These are phyloP conservation scores for Cercospora beticola DNA, from an alignment of 2,329 filamentous ascomycete species.

Conservation along the genomic window DNA sequence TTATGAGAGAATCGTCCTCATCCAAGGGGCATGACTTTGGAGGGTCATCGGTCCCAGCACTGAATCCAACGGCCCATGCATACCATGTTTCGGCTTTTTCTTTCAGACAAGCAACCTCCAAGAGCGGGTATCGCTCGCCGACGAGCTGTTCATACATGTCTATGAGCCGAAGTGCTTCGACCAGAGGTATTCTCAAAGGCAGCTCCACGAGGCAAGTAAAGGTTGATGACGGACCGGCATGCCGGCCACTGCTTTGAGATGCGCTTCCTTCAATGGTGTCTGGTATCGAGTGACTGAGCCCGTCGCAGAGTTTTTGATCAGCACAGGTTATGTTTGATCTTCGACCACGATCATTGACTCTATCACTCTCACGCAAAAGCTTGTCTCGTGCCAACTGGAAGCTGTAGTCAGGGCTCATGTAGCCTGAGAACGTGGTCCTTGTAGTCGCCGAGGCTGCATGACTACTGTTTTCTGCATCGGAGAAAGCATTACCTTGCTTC, in stretches of 20 bases:
- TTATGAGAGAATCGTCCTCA: neutral
- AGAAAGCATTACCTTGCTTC: neutral
- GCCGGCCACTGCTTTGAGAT: neutral
- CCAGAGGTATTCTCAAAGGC: neutral
- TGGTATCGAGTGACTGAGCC: too few species aligned
- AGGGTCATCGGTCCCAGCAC: neutral
- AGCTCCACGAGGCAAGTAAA: neutral
- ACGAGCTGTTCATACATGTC: neutral
- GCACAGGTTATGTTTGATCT: neutral
- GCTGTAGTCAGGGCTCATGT: conserved; percentile 1
- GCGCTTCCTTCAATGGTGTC: neutral
- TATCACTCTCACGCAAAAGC: neutral
- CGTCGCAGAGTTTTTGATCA: neutral
- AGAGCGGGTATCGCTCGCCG: neutral
- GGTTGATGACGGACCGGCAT: neutral
- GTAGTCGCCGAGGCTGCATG: neutral
- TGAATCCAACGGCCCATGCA: neutral
- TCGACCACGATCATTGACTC: neutral
- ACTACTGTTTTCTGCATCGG: neutral
- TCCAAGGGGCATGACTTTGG: neutral
- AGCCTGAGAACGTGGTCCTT: neutral
- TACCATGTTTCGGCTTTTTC: neutral
- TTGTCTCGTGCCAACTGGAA: neutral
- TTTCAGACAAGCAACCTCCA: neutral
- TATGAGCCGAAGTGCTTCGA: neutral